These are phyloP conservation scores for Euphorbia pulcherrima DNA, from an alignment of 345 rosid genomes.

Conservation along the genomic window DNA sequence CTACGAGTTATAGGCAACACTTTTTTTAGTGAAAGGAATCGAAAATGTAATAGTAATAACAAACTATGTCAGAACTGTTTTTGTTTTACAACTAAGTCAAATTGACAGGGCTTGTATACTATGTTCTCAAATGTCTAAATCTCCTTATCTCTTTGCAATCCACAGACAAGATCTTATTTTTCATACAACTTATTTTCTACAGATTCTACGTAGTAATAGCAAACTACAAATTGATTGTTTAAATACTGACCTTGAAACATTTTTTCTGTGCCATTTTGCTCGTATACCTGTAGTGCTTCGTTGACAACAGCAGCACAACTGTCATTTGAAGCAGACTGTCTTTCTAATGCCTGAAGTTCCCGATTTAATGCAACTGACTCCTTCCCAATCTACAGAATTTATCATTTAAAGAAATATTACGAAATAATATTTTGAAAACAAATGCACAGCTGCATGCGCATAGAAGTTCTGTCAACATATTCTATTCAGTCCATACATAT, in stretches of 20 bases:
- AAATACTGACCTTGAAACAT: constrained; percentile 56
- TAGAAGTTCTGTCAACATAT: not conserved
- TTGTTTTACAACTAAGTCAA: not conserved
- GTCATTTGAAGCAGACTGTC: constrained; percentile 42
- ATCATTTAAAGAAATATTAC: not conserved
- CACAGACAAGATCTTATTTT: not conserved
- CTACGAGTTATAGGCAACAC: not conserved
- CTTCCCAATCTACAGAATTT: constrained; percentile 43
- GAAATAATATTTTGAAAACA: not conserved
- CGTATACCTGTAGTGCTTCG: constrained; percentile 50
- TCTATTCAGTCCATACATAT: not conserved
- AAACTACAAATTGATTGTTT: not conserved
- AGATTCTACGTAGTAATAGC: not conserved
- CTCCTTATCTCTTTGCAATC: not conserved
- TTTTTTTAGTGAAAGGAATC: not conserved
- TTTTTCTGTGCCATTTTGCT: constrained; percentile 40
- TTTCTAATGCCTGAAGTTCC: constrained; percentile 60
- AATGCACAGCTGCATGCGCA: not conserved
- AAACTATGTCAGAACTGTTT: not conserved
- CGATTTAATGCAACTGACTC: constrained; percentile 54
- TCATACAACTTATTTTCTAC: not conserved
- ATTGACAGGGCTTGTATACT: not conserved
- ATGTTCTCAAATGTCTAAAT: too few relatives aligned
- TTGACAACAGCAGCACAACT: constrained; percentile 40
- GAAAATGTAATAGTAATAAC: not conserved